Conservation (phyloP, 176 grass and related monocot genomes). For the Aegilops umbellulata region DNA sequence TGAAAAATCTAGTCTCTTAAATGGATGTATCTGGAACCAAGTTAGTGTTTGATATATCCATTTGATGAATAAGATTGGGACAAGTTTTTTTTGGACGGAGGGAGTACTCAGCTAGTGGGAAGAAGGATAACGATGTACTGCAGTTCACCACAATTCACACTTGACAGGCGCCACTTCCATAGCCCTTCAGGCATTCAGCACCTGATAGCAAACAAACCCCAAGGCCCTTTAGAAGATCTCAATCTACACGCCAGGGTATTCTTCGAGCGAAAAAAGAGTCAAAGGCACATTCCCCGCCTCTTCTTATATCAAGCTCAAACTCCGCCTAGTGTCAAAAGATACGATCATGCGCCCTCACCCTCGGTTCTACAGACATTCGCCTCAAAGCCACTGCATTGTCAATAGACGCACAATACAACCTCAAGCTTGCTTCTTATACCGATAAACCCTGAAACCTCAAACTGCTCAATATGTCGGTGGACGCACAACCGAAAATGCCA, state of each 20-base stretch:
- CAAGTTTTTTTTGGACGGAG: too few relatives aligned
- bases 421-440: not conserved
- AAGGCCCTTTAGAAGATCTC: not conserved
- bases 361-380: not conserved
- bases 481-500: not conserved
- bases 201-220: not conserved
- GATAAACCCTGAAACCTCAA: constrained; percentile 11
- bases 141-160: too few relatives aligned
- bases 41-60: too few relatives aligned
- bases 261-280: too few relatives aligned
- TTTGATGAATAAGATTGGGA: too few relatives aligned
- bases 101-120: too few relatives aligned
- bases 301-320: not conserved
- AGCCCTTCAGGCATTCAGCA: too few relatives aligned
- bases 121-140: too few relatives aligned
- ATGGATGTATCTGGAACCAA: too few relatives aligned
- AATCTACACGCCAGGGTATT: too few relatives aligned
- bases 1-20: too few relatives aligned
- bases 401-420: constrained; percentile 1
- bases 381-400: not conserved
- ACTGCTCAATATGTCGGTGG: not conserved
- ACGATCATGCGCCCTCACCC: not conserved
- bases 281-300: not conserved
- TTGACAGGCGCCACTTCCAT: too few relatives aligned
- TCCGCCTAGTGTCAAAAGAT: not conserved